phyloP scores from a whole-genome alignment of 768 basidiomycete genomes.

The Trametes gibbosa region DNA sequence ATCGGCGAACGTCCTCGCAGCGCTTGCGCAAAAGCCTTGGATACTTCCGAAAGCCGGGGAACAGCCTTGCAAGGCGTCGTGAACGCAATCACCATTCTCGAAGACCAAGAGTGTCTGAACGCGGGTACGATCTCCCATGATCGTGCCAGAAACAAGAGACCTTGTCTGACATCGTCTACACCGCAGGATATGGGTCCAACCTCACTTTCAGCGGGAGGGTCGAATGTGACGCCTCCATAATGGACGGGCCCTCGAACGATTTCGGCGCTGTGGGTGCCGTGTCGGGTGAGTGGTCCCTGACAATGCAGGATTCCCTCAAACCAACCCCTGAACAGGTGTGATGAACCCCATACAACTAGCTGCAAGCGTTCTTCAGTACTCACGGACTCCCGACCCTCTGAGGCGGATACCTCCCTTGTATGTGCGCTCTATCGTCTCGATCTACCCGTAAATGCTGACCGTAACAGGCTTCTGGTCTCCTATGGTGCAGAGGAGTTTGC shows the following conservation, averaged over 20 bases:
- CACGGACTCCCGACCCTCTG: constrained; percentile 44
- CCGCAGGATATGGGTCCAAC: constrained; percentile 71
- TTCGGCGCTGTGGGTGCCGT: constrained; percentile 79
- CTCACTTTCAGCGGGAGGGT: constrained; percentile 70
- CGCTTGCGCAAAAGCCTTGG: constrained; percentile 49
- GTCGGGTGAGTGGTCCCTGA: constrained; percentile 41
- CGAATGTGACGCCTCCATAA: constrained; percentile 81
- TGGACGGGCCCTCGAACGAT: constrained; percentile 45
- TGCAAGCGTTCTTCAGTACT: constrained; percentile 51
- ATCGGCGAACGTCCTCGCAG: constrained; percentile 29
- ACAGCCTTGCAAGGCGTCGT: constrained; percentile 48
- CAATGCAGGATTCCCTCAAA: background rate
- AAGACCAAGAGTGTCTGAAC: constrained; percentile 67
- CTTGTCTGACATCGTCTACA: background rate
- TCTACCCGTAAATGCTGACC: background rate
- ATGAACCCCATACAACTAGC: constrained; percentile 71
- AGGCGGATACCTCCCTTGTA: constrained; percentile 73
- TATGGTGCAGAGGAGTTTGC: constrained; percentile 52
- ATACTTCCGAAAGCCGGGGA: constrained; percentile 13
- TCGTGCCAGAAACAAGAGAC: background rate
- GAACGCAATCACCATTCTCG: constrained; percentile 53
- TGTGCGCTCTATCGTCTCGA: constrained; percentile 25
- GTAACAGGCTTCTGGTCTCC: background rate
- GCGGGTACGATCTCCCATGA: constrained; percentile 46
- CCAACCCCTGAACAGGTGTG: constrained; percentile 43